Base-by-base conservation (phyloP, 768 basidiomycete genomes). In the Agaricus blazei region DNA sequence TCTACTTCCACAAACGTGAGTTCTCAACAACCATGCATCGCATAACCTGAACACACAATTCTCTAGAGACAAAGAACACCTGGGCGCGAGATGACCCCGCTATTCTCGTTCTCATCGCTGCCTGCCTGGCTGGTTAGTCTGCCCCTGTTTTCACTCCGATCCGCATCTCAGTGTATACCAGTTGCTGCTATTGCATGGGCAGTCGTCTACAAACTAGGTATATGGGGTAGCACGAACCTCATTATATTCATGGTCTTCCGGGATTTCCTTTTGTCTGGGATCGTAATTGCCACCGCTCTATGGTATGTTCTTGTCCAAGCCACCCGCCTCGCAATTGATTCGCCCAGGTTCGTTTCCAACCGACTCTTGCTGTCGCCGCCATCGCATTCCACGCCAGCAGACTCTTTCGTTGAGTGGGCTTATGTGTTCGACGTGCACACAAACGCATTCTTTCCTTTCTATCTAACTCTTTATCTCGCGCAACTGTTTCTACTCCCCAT, bases 61-160 rank as follows among this genome's bases (percentile, higher is more conserved):
- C 31, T 41, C 14, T 71, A 90, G 93, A 98, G 76, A 98, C 95
- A 19, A 98, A 97, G 78, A 97, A 98, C 68, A 93, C 90, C 14
- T 98, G 95, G 95, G 93, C 95, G 19, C 78, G 96, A 68, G 96
- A 98, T 69, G 96, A 98, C 66, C 96, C 96, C 23, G 96, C 96
- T 27, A 93, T 97, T 60, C 79, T 98, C 27, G 79, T 98, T 28
- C 81, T 98, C 48, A 85, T 98, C 43, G 80, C 82, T 48, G 87
- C 81, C 43, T 93, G 86, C 67, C 80, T 95, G 23, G 78, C 76
- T 51, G 84, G 93, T 93, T 60, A 51, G 79, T 34, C 7, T 34
- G 34, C 34, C 34, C 34, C 34, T 34, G 34, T 72, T 11, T 4
- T 19, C 26, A 24, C n/a, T n/a, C 11, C 6, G 12, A 3, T 44